Conservation (phyloP, 768 basidiomycete genomes). For the Leccinum rimulosum region DNA sequence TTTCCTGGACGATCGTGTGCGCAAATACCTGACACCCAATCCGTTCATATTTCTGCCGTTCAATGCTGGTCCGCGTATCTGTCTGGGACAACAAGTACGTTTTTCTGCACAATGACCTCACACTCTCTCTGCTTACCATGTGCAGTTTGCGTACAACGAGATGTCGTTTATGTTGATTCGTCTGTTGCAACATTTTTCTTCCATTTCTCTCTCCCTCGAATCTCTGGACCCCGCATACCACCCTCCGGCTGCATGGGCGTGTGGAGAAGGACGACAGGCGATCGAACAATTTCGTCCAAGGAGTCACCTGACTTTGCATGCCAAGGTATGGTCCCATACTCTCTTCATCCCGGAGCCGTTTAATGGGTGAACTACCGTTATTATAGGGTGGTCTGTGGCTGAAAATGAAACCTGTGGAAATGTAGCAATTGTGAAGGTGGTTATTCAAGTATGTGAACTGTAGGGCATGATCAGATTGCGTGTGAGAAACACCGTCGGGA, state of each 20-base stretch:
- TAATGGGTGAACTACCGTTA: neutral
- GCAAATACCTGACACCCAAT: conserved; percentile 36
- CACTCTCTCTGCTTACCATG: neutral
- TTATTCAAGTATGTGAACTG: no score
- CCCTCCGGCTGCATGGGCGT: conserved; percentile 31
- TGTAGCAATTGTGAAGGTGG: neutral
- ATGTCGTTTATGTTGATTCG: conserved; percentile 34
- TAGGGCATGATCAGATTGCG: neutral
- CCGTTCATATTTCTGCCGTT: conserved; percentile 44
- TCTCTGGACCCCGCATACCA: conserved; percentile 25
- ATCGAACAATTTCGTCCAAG: conserved; percentile 28
- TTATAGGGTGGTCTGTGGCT: conserved; percentile 47
- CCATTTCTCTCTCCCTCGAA: conserved; percentile 22
- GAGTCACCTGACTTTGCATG: conserved; percentile 33
- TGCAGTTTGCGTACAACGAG: conserved; percentile 36
- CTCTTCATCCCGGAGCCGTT: neutral
- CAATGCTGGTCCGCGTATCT: conserved; percentile 40
- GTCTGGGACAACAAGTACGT: conserved; percentile 37
- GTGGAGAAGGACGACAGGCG: conserved; percentile 23
- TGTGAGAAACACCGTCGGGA: neutral
- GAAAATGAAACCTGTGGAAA: conserved; percentile 36
- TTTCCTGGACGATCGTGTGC: conserved; percentile 38
- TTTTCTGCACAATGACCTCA: neutral
- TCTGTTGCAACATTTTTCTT: conserved; percentile 28
- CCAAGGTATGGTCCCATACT: conserved; percentile 32